phyloP scores from a whole-genome alignment of 331 rosid genomes.

The Dryas integrifolia region DNA sequence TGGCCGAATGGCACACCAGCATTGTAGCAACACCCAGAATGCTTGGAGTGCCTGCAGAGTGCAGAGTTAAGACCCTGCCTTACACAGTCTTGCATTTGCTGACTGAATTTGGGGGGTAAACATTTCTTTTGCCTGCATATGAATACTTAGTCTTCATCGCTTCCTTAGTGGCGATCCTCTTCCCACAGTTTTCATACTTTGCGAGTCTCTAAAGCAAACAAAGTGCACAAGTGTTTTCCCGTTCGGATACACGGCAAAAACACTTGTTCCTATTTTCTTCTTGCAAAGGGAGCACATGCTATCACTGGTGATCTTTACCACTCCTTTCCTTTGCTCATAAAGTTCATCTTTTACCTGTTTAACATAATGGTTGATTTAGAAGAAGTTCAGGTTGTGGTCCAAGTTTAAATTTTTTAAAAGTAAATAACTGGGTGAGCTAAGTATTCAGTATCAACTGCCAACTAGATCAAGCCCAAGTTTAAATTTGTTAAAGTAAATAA shows the following conservation, averaged over 20 bases:
- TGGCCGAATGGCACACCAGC: neutral
- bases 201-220: constrained; percentile 90
- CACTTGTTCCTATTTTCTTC: constrained; percentile 93
- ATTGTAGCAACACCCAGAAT: neutral
- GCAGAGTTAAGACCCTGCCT: neutral
- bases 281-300: constrained; percentile 93
- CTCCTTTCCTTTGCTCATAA: constrained; percentile 67
- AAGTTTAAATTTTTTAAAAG: neutral
- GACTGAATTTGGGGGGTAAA: too few species aligned
- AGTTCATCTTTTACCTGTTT: constrained; percentile 88
- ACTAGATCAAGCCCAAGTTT: neutral
- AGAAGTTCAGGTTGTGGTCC: neutral
- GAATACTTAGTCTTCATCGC: constrained; percentile 24
- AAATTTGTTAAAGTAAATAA: neutral
- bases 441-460: neutral
- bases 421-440: neutral
- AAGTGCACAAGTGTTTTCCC: constrained; percentile 92
- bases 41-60: neutral
- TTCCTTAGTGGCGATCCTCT: constrained; percentile 58
- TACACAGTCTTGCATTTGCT: neutral
- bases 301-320: constrained; percentile 70
- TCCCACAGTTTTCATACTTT: constrained; percentile 78
- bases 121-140: neutral
- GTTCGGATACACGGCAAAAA: constrained; percentile 85
- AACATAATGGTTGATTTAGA: constrained; percentile 8